Evolutionary conservation across 2,329 filamentous ascomycete species (phyloP).

Genomic region (Colletotrichum musae): DNA sequence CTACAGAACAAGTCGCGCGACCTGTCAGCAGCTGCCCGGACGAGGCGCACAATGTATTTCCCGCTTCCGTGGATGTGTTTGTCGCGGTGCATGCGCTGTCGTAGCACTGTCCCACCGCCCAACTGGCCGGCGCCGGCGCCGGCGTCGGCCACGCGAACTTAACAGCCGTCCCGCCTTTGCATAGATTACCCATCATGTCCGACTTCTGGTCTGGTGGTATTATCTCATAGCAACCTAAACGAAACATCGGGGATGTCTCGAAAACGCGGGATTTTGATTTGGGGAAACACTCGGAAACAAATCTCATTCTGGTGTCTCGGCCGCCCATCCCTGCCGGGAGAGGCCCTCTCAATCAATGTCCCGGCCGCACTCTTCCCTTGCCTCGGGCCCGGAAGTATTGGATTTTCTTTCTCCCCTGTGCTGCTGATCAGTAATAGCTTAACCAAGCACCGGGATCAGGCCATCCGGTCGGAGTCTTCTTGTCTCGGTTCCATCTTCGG

Average conservation of each 20-base stretch:
- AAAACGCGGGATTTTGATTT: slow-evolving; percentile 1
- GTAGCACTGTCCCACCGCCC: neutral
- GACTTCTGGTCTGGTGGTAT: neutral
- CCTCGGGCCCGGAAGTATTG: neutral
- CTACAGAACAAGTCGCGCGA: slow-evolving; percentile 12
- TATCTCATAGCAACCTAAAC: too few species aligned
- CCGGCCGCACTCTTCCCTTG: slow-evolving; percentile 1
- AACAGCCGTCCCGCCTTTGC: neutral
- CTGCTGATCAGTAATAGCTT: slow-evolving; percentile 7
- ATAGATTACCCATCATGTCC: neutral
- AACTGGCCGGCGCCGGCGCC: neutral
- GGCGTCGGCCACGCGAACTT: neutral
- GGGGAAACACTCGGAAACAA: slow-evolving; percentile 1
- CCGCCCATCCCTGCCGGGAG: neutral
- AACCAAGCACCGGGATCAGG: slow-evolving; percentile 3
- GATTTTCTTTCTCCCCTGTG: neutral
- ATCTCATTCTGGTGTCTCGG: neutral
- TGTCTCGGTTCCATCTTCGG: slow-evolving; percentile 4
- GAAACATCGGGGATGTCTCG: too few species aligned
- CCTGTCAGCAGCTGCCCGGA: slow-evolving; percentile 24
- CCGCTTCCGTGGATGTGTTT: slow-evolving; percentile 1
- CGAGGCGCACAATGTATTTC: neutral
- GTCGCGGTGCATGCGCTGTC: slow-evolving; percentile 23
- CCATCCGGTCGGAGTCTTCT: slow-evolving; percentile 1
- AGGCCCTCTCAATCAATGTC: slow-evolving; percentile 2